A percentile compares a stretch with the other conserved stretches of the same genome.
phyloP scores from a whole-genome alignment of 2,329 filamentous ascomycete genomes.

The Paecilomyces formosus region DNA sequence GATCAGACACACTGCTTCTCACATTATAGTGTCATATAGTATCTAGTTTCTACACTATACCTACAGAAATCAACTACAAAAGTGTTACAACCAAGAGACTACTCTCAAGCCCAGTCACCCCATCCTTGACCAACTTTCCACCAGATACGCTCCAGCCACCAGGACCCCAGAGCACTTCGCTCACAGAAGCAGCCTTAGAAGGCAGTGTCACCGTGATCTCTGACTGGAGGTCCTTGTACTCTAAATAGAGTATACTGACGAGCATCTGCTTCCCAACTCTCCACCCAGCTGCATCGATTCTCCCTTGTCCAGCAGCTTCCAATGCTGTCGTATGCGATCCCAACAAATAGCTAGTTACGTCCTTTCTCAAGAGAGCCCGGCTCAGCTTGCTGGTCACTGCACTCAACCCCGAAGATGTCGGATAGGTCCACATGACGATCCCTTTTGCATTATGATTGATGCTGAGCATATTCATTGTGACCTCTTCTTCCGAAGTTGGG shows the following conservation, averaged over 20 bases:
- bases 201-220: constrained; percentile 8
- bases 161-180: background rate
- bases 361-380: constrained; percentile 25
- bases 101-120: background rate
- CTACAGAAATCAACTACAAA: background rate
- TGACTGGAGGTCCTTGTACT: constrained; percentile 14
- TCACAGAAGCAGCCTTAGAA: background rate
- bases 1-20: background rate
- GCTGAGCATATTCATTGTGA: constrained; percentile 41
- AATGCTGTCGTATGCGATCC: constrained; percentile 20
- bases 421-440: constrained; percentile 44
- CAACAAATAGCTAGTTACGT: constrained; percentile 32
- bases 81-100: background rate
- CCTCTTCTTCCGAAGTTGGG: constrained; percentile 39
- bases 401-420: constrained; percentile 27
- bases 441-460: constrained; percentile 46
- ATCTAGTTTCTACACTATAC: background rate
- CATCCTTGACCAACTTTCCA: background rate
- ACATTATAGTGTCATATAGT: background rate
- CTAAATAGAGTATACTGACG: constrained; percentile 31
- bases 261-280: constrained; percentile 25
- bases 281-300: constrained; percentile 39
- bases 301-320: constrained; percentile 11
- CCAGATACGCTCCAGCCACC: background rate
- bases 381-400: constrained; percentile 31